These are phyloP conservation scores for Verbena officinalis DNA, from an alignment of 257 asterid species.

Conservation along the genomic window DNA sequence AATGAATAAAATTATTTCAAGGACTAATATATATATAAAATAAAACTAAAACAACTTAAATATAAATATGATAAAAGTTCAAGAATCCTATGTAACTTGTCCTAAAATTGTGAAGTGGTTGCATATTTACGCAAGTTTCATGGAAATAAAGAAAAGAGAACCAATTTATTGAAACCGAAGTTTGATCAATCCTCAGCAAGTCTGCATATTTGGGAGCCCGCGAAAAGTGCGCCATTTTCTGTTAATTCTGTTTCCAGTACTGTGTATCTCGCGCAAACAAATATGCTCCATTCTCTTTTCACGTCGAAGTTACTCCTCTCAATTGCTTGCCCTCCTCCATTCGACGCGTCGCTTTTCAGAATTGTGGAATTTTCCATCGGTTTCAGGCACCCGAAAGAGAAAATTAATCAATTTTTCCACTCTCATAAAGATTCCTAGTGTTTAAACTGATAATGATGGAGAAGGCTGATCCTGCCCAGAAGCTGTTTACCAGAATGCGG, in stretches of 20 bases:
- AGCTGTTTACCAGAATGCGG: conserved; percentile 76
- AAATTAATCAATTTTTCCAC: background rate
- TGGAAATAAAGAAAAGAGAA: background rate
- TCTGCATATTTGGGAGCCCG: background rate
- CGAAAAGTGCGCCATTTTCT: conserved; percentile 25
- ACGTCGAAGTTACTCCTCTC: background rate
- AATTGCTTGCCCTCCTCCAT: background rate
- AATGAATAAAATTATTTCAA: too few species aligned
- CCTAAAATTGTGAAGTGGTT: too few species aligned
- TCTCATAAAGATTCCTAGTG: background rate
- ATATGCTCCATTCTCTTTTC: background rate
- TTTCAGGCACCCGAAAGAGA: background rate
- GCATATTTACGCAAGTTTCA: too few species aligned
- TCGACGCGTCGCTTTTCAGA: background rate
- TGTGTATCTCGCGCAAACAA: conserved; percentile 2
- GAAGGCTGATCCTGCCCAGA: conserved; percentile 70
- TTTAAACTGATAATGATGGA: conserved; percentile 64
- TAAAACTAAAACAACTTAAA: too few species aligned
- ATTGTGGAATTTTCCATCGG: background rate
- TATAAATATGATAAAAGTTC: too few species aligned
- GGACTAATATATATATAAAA: too few species aligned
- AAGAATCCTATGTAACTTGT: too few species aligned
- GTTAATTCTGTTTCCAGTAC: conserved; percentile 26
- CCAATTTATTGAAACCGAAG: too few species aligned
- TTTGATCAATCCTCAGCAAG: background rate